These are phyloP conservation scores for Pholiota conissans DNA, from an alignment of 768 basidiomycete species.

Conservation along the genomic window DNA sequence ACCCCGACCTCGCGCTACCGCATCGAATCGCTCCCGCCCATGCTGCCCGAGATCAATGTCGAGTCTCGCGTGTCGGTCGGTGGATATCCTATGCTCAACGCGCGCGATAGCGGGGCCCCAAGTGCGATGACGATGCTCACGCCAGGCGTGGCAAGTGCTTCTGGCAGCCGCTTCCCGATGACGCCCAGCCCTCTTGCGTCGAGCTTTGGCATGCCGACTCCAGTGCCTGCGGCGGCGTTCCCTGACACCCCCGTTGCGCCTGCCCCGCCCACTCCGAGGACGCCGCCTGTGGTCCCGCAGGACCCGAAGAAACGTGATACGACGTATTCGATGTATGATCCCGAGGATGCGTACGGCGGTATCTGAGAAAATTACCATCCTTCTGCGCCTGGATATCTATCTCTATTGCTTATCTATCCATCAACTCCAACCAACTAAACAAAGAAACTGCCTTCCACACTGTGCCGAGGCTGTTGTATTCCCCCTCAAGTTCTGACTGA, in stretches of 20 bases:
- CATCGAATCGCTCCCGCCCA: conserved; percentile 50
- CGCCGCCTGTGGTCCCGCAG: not conserved
- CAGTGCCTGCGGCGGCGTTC: conserved; percentile 11
- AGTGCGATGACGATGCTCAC: conserved; percentile 8
- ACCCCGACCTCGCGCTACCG: conserved; percentile 37
- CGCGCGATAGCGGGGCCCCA: conserved; percentile 13
- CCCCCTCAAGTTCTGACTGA: not conserved
- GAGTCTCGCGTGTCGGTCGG: conserved; percentile 42
- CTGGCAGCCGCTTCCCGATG: conserved; percentile 30
- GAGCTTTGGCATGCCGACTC: conserved; percentile 28
- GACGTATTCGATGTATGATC: conserved; percentile 61
- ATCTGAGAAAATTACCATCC: conserved; percentile 37
- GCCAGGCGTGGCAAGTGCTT: conserved; percentile 11
- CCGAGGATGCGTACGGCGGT: conserved; percentile 70
- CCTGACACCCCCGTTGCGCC: no score
- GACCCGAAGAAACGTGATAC: conserved; percentile 39
- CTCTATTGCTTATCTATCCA: not conserved
- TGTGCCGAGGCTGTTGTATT: not conserved
- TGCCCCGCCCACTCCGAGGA: conserved; percentile 1
- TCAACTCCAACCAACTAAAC: not conserved
- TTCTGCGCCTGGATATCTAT: no score
- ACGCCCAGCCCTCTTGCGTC: conserved; percentile 41
- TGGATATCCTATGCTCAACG: conserved; percentile 5
- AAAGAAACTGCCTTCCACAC: not conserved
- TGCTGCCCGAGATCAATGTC: conserved; percentile 51